These are phyloP conservation scores for Discostella stelligera DNA, from an alignment of 352 stramenopile genomes.

Conservation along the genomic window DNA sequence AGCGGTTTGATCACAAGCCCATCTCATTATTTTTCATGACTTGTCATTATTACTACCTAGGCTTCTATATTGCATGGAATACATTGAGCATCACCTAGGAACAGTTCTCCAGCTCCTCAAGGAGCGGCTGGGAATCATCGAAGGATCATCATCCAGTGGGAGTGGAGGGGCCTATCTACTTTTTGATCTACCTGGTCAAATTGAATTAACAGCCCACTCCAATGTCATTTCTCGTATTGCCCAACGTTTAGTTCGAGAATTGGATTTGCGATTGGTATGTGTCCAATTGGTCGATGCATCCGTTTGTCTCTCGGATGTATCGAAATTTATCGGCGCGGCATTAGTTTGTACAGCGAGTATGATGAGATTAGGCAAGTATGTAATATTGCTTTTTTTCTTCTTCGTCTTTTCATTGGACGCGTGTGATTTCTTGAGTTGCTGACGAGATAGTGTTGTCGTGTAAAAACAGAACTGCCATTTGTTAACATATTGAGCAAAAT, in stretches of 20 bases:
- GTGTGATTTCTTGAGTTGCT: not conserved
- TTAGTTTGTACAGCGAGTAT: constrained; percentile 96
- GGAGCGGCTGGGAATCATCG: constrained; percentile 74
- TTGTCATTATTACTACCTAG: not conserved
- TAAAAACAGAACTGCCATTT: constrained; percentile 86
- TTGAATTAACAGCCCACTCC: constrained; percentile 86
- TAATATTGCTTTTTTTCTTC: not conserved
- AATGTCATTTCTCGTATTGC: constrained; percentile 74
- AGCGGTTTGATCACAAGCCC: not conserved
- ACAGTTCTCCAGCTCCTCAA: constrained; percentile 96
- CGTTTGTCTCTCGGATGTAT: constrained; percentile 87
- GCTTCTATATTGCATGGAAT: constrained; percentile 99
- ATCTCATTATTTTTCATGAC: not conserved
- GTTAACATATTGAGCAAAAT: constrained; percentile 87
- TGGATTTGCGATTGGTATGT: constrained; percentile 78
- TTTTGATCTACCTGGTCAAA: constrained; percentile 96
- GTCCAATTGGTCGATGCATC: constrained; percentile 86
- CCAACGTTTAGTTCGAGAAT: constrained; percentile 60
- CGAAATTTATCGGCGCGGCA: constrained; percentile 97
- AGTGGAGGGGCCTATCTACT: constrained; percentile 88
- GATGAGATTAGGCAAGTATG: constrained; percentile 87
- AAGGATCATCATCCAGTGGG: not conserved
- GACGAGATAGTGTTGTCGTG: not conserved
- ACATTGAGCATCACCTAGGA: constrained; percentile 78
- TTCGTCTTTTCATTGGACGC: not conserved